Conservation (phyloP, 1,284 basidiomycete species). For the Sporisorium scitamineum region DNA sequence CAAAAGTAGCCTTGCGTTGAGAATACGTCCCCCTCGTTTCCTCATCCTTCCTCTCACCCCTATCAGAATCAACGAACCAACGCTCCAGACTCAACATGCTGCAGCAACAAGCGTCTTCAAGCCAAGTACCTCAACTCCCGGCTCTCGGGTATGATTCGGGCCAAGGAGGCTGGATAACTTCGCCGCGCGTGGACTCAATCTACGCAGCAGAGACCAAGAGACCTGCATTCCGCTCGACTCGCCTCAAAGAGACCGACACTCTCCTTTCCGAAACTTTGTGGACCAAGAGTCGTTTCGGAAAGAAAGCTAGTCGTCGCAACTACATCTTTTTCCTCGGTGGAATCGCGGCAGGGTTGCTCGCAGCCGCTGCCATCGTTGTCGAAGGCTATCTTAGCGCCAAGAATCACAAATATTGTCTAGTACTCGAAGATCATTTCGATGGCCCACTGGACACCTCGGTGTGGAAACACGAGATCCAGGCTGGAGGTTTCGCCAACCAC, state of each 20-base stretch:
- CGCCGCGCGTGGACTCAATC: background rate
- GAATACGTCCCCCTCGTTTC: too few species aligned
- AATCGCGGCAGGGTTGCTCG: background rate
- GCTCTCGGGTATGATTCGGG: too few species aligned
- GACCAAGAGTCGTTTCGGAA: background rate
- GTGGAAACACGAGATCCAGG: slow-evolving; percentile 82
- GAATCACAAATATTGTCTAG: slow-evolving; percentile 72
- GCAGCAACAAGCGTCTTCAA: too few species aligned
- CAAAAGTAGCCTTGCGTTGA: too few species aligned
- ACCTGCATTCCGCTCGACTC: background rate
- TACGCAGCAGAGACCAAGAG: background rate
- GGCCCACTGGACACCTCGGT: slow-evolving; percentile 75
- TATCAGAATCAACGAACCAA: too few species aligned
- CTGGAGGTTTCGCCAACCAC: slow-evolving; percentile 86
- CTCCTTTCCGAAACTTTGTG: background rate
- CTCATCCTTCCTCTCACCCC: too few species aligned
- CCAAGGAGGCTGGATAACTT: too few species aligned
- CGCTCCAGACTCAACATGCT: too few species aligned
- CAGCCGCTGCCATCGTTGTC: background rate
- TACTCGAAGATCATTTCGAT: slow-evolving; percentile 84
- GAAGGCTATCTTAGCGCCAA: background rate
- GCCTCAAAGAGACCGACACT: background rate
- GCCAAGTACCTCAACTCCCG: too few species aligned
- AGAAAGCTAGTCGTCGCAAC: background rate
- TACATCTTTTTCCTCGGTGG: slow-evolving; percentile 1